These are phyloP conservation scores for Leccinum subgranulosum DNA, from an alignment of 768 basidiomycete genomes.

Conservation along the genomic window DNA sequence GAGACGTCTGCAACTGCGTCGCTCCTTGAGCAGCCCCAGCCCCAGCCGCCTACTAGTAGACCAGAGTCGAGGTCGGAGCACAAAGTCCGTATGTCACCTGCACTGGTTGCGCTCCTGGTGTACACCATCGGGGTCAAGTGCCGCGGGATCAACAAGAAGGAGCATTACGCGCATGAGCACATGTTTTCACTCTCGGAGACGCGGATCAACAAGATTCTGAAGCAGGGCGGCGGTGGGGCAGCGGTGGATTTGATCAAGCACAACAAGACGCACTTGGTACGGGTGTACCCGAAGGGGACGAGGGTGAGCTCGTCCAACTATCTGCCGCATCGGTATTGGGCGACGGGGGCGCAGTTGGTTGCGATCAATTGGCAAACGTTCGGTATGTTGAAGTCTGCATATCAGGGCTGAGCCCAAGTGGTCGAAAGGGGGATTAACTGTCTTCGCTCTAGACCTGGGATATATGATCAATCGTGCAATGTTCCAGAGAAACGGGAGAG, in stretches of 20 bases:
- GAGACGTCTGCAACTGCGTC: conserved; percentile 18
- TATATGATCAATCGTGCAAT: conserved; percentile 93
- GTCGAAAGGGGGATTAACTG: not conserved
- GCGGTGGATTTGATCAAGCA: conserved; percentile 79
- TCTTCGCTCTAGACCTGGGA: conserved; percentile 63
- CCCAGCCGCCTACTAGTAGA: not conserved
- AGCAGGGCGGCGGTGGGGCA: conserved; percentile 45
- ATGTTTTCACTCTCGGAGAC: conserved; percentile 92
- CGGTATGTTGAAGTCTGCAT: conserved; percentile 50
- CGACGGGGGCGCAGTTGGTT: conserved; percentile 82
- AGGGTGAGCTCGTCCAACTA: conserved; percentile 85
- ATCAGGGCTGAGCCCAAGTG: not conserved
- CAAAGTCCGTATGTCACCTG: conserved; percentile 71
- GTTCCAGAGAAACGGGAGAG: conserved; percentile 88
- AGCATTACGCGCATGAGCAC: conserved; percentile 81
- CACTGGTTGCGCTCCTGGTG: conserved; percentile 72
- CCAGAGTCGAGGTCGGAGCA: conserved; percentile 15
- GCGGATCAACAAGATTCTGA: conserved; percentile 72
- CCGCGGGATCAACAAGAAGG: conserved; percentile 83
- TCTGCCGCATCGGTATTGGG: conserved; percentile 87
- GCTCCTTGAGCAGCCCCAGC: conserved; percentile 13
- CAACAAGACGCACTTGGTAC: conserved; percentile 74
- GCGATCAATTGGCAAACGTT: conserved; percentile 98
- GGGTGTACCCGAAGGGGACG: conserved; percentile 84
- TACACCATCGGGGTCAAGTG: conserved; percentile 97